Conservation (phyloP, 768 basidiomycete species). For the Hortiboletus campestris region DNA sequence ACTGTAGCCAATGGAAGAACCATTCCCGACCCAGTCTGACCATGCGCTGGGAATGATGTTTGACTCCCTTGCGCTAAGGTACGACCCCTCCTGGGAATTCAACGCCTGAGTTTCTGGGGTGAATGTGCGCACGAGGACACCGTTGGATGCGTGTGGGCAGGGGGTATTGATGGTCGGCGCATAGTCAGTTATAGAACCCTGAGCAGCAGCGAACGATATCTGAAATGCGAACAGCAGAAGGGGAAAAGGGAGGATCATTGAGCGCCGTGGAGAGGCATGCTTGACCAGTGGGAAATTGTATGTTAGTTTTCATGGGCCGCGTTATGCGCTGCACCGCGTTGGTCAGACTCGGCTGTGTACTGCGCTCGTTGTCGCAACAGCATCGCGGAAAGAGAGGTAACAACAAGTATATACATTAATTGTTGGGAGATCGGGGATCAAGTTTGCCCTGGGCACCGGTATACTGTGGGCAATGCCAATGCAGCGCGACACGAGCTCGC, state of each 20-base stretch:
- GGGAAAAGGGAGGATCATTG: constrained; percentile 1
- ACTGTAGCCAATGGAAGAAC: constrained; percentile 51
- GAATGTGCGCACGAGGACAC: constrained; percentile 49
- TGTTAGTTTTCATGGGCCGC: neutral
- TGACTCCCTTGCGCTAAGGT: constrained; percentile 43
- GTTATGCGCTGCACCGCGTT: constrained; percentile 7
- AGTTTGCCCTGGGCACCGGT: neutral
- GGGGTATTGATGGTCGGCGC: constrained; percentile 48
- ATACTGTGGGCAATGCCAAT: neutral
- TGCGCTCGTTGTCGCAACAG: neutral
- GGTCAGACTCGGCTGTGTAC: constrained; percentile 12
- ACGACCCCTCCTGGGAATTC: constrained; percentile 47
- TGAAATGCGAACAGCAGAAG: neutral
- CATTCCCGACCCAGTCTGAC: constrained; percentile 59
- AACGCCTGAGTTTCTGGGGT: constrained; percentile 51
- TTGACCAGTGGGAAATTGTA: neutral
- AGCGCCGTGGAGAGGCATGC: constrained; percentile 2
- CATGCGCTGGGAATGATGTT: constrained; percentile 48
- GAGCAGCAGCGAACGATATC: neutral
- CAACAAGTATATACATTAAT: neutral
- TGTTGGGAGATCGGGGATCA: no score
- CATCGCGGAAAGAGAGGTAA: neutral
- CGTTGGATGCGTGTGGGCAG: constrained; percentile 47
- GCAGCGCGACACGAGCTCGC: no score
- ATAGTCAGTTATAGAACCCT: constrained; percentile 42